Percentiles rank a stretch among this genome's conserved stretches.
These are phyloP conservation scores for Euphorbia celastroides DNA, from an alignment of 441 rosid genomes.

Conservation along the genomic window DNA sequence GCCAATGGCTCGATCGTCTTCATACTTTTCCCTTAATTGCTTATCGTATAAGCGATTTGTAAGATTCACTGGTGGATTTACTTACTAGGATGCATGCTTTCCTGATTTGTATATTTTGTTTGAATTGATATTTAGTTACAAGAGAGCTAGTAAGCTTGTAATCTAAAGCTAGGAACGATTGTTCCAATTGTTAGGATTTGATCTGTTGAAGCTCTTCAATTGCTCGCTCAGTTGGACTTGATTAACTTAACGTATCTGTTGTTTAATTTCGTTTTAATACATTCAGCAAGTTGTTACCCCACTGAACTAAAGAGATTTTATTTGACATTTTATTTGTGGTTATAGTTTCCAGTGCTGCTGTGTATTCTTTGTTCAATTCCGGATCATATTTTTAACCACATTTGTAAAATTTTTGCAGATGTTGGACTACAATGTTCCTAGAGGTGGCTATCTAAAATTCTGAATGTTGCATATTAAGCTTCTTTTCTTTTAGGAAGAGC, in stretches of 20 bases:
- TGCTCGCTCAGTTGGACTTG: not conserved
- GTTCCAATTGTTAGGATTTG: not conserved
- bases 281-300: not conserved
- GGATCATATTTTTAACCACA: not conserved
- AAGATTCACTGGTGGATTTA: too few relatives aligned
- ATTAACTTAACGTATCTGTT: not conserved
- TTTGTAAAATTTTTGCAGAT: conserved; percentile 32
- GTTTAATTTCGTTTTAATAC: too few relatives aligned
- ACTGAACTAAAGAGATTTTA: not conserved
- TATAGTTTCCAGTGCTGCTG: not conserved
- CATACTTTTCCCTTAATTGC: too few relatives aligned
- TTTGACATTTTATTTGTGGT: not conserved
- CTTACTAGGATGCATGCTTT: too few relatives aligned
- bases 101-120: not conserved
- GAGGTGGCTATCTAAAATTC: conserved; percentile 26
- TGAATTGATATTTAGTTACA: not conserved
- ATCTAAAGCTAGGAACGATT: too few relatives aligned
- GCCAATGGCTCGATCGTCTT: conserved; percentile 40
- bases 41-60: too few relatives aligned
- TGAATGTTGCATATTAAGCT: conserved; percentile 3
- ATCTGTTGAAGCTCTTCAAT: not conserved
- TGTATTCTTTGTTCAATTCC: not conserved
- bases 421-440: conserved; percentile 53
- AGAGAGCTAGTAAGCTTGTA: not conserved
- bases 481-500: not conserved